Conservation (phyloP, 305 asterid genomes). For the Solanum hybrid region DNA sequence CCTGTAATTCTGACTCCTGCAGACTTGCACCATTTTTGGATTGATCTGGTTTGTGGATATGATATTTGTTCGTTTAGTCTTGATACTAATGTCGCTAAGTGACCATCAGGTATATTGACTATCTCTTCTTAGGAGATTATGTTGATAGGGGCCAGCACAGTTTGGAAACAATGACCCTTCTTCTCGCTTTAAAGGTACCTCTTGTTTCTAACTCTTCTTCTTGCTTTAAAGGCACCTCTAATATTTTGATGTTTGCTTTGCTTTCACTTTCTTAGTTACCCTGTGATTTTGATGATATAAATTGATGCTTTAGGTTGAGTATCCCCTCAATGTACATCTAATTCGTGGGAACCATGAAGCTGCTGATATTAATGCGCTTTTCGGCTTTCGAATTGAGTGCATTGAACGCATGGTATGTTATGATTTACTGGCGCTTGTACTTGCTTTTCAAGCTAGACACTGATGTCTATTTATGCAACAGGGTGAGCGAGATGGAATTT, state of each 20-base stretch:
- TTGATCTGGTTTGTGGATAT: background rate
- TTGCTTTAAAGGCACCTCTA: slow-evolving; percentile 65
- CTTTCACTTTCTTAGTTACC: background rate
- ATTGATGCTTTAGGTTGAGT: slow-evolving; percentile 55
- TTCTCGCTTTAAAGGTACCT: slow-evolving; percentile 84
- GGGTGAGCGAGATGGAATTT: slow-evolving; percentile 99
- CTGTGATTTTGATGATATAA: background rate
- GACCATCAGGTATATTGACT: slow-evolving; percentile 79
- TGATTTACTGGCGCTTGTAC: background rate
- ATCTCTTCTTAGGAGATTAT: slow-evolving; percentile 98
- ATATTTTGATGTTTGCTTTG: slow-evolving; percentile 6
- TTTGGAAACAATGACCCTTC: slow-evolving; percentile 96
- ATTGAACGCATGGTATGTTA: slow-evolving; percentile 40
- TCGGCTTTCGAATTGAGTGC: slow-evolving; percentile 74
- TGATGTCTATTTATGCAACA: slow-evolving; percentile 29
- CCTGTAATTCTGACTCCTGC: background rate
- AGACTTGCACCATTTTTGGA: background rate
- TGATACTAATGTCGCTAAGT: slow-evolving; percentile 26
- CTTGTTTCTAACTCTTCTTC: slow-evolving; percentile 54
- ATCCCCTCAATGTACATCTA: slow-evolving; percentile 79
- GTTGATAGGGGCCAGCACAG: slow-evolving; percentile 99
- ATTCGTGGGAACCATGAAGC: slow-evolving; percentile 99
- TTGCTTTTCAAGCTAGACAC: background rate
- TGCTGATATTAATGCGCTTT: slow-evolving; percentile 98
- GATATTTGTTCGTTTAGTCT: background rate